Conservation (phyloP, 176 grass and related monocot genomes). For the Oryza rufipogon region DNA sequence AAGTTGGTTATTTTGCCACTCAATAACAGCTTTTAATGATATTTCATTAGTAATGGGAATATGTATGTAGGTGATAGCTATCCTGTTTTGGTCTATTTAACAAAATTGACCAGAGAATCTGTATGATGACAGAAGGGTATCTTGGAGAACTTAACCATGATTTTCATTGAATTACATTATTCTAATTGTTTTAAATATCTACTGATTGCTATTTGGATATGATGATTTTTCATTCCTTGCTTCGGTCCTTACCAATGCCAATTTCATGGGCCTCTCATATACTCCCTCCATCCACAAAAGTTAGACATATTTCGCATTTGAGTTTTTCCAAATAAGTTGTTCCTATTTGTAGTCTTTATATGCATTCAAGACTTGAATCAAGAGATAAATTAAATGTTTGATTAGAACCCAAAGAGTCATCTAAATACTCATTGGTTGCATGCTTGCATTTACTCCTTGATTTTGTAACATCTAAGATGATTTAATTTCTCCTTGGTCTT, state of each 20-base stretch:
- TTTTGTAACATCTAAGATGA: too few species aligned
- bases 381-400: too few species aligned
- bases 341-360: too few species aligned
- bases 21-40: not conserved
- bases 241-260: not conserved
- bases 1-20: not conserved
- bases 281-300: too few species aligned
- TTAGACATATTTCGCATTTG: too few species aligned
- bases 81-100: conserved; percentile 8
- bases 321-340: too few species aligned
- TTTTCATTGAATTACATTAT: too few species aligned
- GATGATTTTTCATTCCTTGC: not conserved
- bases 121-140: conserved; percentile 12
- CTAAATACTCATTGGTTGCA: too few species aligned
- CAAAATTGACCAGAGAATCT: not conserved
- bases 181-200: conserved; percentile 6
- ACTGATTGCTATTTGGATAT: not conserved
- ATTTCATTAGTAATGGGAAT: not conserved
- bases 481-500: too few species aligned
- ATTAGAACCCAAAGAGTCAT: too few species aligned
- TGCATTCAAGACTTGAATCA: too few species aligned
- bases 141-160: not conserved
- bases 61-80: not conserved
- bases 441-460: too few species aligned
- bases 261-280: conserved; percentile 3